Base-by-base conservation (phyloP, 768 basidiomycete genomes). In the Leccinellum albellum region DNA sequence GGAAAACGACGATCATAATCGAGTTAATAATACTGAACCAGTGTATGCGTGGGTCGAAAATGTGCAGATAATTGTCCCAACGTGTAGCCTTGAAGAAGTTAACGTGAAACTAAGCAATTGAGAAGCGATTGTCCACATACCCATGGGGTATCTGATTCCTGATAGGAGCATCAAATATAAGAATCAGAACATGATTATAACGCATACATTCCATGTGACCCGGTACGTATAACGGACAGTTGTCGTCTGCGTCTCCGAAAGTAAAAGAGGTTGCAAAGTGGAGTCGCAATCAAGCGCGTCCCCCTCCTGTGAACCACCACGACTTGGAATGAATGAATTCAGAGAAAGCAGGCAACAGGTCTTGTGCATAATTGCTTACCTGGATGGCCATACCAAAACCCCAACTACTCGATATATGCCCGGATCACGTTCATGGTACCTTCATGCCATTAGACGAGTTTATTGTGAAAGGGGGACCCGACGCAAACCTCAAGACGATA, bases 11-110 rank as follows among this genome's bases (percentile, higher is more conserved):
- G 57, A 98, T 93, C 60, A 97, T 85, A 23, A 96, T 73, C 2
- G 94, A 95, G 72, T 98, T 98, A 66, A 96, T 80, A 51, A 98
- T 79, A 64, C 89, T 92, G 76, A 98, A 94, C 91, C 94, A 96
- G 73, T 98, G 96, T 56, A 98, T 97, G 51, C 86, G 84, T 46
- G 92, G 93, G 66, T 95, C 93, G 63, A 94, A 91, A 52, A 96
- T 89, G 64, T 94, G 92, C 20, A 98, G 83, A 69, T 98, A 98
- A 65, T 88, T 89, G 69, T 98, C 96, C 95, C 96, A 98, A 51
- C 96, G 81, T 4, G 94, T 91, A 5, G 94, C 95, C 92, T 93
- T 74, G 15, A 20, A 54, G 47, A 63, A 0, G 68, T 70, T 9
- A 10, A 64, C 49, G 24, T 32, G 26, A 51, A 48, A 15, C 40